Evolutionary conservation across 208 protist genomes (phyloP), one percentile per base, ranked within the genome.

Genomic region (Leishmania lainsoni): DNA sequence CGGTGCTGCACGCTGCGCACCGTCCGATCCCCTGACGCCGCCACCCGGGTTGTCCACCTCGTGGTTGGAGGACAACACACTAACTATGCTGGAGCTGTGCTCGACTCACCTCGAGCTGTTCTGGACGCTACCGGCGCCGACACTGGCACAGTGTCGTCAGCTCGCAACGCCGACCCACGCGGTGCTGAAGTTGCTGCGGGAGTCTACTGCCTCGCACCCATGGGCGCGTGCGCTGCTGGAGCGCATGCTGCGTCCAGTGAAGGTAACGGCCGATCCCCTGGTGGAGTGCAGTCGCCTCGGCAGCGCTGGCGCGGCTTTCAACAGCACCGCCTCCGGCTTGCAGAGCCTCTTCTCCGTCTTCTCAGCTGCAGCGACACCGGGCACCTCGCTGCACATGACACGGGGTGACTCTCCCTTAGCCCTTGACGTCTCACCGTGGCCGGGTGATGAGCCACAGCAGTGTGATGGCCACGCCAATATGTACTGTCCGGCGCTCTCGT

Each of bases 11-110:
- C 3, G 52, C 42, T 10, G 20, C 16, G 22, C 26, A 56, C 39
- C 56, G 35, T 68, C 22, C 32, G 22, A 48, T n/a, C 35, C 74
- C 12, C 14, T 63, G 17, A 16, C 39, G 74, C 56, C 17, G 52
- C 8, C 35, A 16, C 22, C 17, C 20, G 32, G 10, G 74, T 68
- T 22, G 16, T 76, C 79, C 1, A 72, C 82, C 17, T 82, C 51
- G 73, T 86, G 82, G 82, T 17, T 86, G 54, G 78, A 81, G 68
- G 86, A 89, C 59, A 81, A 73, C 48, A 84, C 85, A 6, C 56
- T 85, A 73, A 63, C 86, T 80, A 17, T 90, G 75, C 32, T 85
- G 58, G 79, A 89, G 73, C 48, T 88, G 79, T 91, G 88, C 68
- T 65, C 75, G 51, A 71, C 83, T 2, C 78, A 86, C 42, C 75